Base-by-base conservation (phyloP, 495 filamentous ascomycete genomes). In the Neurospora pannonica region DNA sequence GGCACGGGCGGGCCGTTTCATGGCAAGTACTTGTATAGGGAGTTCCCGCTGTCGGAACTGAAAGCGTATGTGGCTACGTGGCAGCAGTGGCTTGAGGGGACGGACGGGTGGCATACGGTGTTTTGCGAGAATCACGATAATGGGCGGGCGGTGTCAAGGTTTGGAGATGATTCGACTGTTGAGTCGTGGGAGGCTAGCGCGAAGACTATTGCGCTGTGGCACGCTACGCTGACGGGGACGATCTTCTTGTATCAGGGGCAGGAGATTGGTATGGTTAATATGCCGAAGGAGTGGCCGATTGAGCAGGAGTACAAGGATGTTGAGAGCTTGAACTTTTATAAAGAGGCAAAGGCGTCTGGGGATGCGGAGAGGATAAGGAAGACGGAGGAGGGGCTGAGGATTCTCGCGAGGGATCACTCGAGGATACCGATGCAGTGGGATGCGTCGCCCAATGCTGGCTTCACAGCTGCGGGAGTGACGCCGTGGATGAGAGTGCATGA, bases 221-320 rank as follows among this genome's bases (percentile, higher is more conserved):
- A 91, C 76, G 83, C 84, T 2, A 77, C 75, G 0, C 60, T 81
- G 40, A 76, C 70, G 2, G 79, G 80, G 9, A 81, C 78, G 5
- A 46, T 90, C 5, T 93, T 89, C 74, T 77, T 93, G 5, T 93
- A 92, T 75, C 90, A 94, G 78, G 92, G 92, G 2, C 89, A 94
- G 76, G 92, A 94, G 77, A 78, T 93, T 8, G 92, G 90, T 0
- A 90, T 91, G 86, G 82, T 86, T 3, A 93, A 93, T 76, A 85
- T 89, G n/a, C 90, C 92, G 0, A 54, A 75, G 2, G 78, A 83
- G 10, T 92, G 90, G 89, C 81, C 77, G 1, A 86, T 91, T 13
- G 86, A 88, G 19, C 6, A 2, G 15, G 88, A 92, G 75, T 92
- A 91, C 79, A 89, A 89, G 76, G 91, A 93, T 74, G 84, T 92